phyloP scores from a whole-genome alignment of 129 eudicot genomes.

The Flaveria linearis region DNA sequence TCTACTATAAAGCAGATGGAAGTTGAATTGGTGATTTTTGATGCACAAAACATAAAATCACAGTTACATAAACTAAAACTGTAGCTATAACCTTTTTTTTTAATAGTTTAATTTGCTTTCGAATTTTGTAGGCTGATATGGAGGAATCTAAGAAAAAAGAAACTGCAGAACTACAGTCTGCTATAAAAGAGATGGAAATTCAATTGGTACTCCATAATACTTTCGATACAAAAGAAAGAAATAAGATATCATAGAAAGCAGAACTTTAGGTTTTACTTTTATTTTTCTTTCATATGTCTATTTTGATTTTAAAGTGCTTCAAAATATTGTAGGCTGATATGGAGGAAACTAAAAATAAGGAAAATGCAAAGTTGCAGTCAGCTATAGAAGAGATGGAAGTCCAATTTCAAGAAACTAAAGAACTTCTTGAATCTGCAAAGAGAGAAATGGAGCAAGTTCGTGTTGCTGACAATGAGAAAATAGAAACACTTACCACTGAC shows the following conservation, averaged over 20 bases:
- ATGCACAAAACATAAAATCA: neutral
- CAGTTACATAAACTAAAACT: neutral
- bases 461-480: slow-evolving; percentile 43
- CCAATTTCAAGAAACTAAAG: slow-evolving; percentile 63
- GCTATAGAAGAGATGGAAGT: slow-evolving; percentile 57
- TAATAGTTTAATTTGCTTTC: neutral
- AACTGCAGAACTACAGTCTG: slow-evolving; percentile 46
- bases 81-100: neutral
- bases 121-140: slow-evolving; percentile 46
- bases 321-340: slow-evolving; percentile 49
- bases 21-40: slow-evolving; percentile 33
- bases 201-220: slow-evolving; percentile 25
- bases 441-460: slow-evolving; percentile 48
- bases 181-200: slow-evolving; percentile 52
- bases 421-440: slow-evolving; percentile 47
- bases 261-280: neutral
- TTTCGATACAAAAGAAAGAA: slow-evolving; percentile 18
- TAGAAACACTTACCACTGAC: slow-evolving; percentile 56
- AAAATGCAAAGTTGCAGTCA: slow-evolving; percentile 50
- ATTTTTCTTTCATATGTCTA: neutral
- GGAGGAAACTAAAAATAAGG: slow-evolving; percentile 71
- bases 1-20: slow-evolving; percentile 53
- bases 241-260: neutral
- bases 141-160: slow-evolving; percentile 71
- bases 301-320: slow-evolving; percentile 14